Base-by-base conservation (phyloP, 805 yeast species). In the Candida easanensis region DNA sequence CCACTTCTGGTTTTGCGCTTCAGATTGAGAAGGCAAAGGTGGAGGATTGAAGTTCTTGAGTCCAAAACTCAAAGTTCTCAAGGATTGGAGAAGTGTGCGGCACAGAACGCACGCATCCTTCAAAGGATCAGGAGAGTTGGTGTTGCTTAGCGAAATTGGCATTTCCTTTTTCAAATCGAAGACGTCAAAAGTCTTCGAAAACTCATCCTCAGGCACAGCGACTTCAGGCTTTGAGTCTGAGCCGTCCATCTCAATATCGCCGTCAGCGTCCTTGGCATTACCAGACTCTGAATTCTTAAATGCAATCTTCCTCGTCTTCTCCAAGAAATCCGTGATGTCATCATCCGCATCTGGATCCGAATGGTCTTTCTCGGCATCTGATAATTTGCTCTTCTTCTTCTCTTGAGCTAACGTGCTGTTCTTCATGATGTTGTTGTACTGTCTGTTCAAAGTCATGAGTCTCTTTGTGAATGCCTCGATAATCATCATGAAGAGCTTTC, bases 21-120 rank as follows among this genome's bases (percentile, higher is more conserved):
- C 80, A 21, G 68, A 63, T 25, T 44, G 50, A 10, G 71, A 70
- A n/a, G 65, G 64, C 18, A 60, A 62, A 0, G 95, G 84, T 2
- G 91, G 84, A 1, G 97, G 95, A 58, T 90, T 91, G 60, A 96
- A 89, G 40, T 82, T 81, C 59, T 88, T 89, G 51, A 95, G 70
- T 4, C 96, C 96, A 63, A 83, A 87, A 56, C 91, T 84, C 33
- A 89, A 85, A 0, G 97, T 87, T 60, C 90, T 88, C 56, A 93
- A 69, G 59, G 93, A 93, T 4, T 90, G 85, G 83, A 93, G 79
- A 41, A 95, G 68, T 4, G 96, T 89, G 51, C 91, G 79, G 75
- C 89, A 88, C 23, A 93, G 67, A 54, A 86, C 87, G 34, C 95
- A 77, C 1, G 97, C 91, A 60, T 90, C 97, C 54, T 88, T 88